Evolutionary conservation across 768 basidiomycete species (phyloP), one percentile per base, ranked within the genome.

Genomic region (Kwoniella botswanensis): DNA sequence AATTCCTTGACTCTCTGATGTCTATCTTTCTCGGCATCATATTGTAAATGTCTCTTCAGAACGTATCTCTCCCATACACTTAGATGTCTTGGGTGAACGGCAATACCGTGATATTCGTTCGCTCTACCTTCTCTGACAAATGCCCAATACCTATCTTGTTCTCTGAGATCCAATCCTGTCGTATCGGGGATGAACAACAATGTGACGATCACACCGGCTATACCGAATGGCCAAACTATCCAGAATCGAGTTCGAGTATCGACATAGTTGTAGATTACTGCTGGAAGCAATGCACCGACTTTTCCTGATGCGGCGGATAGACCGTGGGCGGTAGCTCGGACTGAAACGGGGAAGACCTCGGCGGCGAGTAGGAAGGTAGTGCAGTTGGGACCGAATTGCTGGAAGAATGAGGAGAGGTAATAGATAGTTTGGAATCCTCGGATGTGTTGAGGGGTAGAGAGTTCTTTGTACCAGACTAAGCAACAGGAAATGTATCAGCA

Each of bases 301-400:
- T 86, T 86, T 35, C 85, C 84, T 2, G 81, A 80, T 15, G 82
- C 84, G 53, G 84, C 84, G 22, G 77, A 79, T 22, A 78, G 71
- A 64, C 76, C 85, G 72, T 86, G 85, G 17, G 84, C 83, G 46
- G 85, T 85, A 6, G 84, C 83, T 61, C 85, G 82, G 56, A 85
- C 80, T 29, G 84, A 83, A 67, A 85, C 81, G 17, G 85, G 85
- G 82, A 76, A 86, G 50, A 84, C 80, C 72, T 86, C 85, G 54
- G 82, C 85, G 22, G 85, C 85, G 62, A 85, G 81, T 15, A 86
- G 71, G 80, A 86, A 86, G 55, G 83, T 83, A 11, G 82, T 83
- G 62, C 80, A 81, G 77, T 76, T 76, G 18, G 79, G 77, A 18
- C 79, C 82, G 71, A 83, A 82, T 71, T 85, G 83, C 68, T 83